Conservation (phyloP, 768 basidiomycete species). For the Boletus sensibilis region DNA sequence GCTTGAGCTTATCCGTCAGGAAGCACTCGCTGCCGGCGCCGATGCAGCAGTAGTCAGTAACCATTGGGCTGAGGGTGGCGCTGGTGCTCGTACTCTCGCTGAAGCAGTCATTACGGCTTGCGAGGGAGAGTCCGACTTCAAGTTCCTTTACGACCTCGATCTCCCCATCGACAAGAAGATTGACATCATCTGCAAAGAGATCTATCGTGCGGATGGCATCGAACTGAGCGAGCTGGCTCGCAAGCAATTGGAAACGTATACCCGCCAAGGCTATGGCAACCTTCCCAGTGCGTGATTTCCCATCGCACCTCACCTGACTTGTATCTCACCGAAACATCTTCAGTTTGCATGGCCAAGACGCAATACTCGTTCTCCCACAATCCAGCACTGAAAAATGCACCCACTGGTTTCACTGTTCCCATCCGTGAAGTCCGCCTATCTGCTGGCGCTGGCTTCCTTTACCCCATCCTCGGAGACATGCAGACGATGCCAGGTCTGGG, state of each 20-base stretch:
- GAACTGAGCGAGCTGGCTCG: slow-evolving; percentile 81
- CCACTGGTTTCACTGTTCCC: slow-evolving; percentile 89
- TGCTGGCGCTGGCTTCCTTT: slow-evolving; percentile 94
- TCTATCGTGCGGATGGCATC: slow-evolving; percentile 93
- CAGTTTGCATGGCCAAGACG: slow-evolving; percentile 97
- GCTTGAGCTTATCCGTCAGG: slow-evolving; percentile 76
- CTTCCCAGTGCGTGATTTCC: slow-evolving; percentile 63
- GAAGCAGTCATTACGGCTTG: slow-evolving; percentile 89
- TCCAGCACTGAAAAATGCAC: slow-evolving; percentile 85
- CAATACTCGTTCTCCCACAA: slow-evolving; percentile 98
- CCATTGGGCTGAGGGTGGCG: slow-evolving; percentile 97
- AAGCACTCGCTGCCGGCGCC: slow-evolving; percentile 82
- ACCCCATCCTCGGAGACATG: slow-evolving; percentile 95
- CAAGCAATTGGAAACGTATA: slow-evolving; percentile 88
- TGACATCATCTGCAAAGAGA: slow-evolving; percentile 77
- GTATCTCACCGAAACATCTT: slow-evolving; percentile 5
- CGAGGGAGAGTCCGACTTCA: slow-evolving; percentile 80
- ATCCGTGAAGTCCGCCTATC: slow-evolving; percentile 85
- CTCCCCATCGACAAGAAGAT: slow-evolving; percentile 89
- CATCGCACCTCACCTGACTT: neutral
- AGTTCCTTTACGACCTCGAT: slow-evolving; percentile 89
- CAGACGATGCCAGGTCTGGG: slow-evolving; percentile 97
- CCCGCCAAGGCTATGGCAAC: slow-evolving; percentile 78
- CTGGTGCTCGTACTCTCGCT: slow-evolving; percentile 85
- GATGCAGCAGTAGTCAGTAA: slow-evolving; percentile 94